Conservation (phyloP, 2,329 filamentous ascomycete species). For the Trichoderma koningiopsis region DNA sequence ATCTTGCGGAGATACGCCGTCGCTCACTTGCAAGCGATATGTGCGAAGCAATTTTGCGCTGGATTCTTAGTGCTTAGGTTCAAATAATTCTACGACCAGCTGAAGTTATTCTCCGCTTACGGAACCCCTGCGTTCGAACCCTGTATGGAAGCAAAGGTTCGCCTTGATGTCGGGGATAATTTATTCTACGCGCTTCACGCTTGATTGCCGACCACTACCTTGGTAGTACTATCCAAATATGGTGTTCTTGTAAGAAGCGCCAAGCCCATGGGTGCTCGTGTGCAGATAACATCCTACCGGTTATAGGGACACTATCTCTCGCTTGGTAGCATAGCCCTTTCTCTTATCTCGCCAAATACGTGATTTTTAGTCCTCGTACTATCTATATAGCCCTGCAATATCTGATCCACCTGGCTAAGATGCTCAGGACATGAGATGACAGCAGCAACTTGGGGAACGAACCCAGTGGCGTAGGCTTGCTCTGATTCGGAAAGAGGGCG, state of each 20-base stretch:
- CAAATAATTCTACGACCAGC: neutral
- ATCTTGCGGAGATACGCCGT: neutral
- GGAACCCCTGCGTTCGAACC: neutral
- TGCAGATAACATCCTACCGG: neutral
- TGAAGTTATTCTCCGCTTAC: neutral
- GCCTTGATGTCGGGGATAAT: neutral
- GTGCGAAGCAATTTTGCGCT: neutral
- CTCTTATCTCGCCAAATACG: neutral
- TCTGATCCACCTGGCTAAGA: neutral
- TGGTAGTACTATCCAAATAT: no score
- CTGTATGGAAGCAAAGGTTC: neutral
- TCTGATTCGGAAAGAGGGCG: neutral
- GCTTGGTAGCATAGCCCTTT: neutral
- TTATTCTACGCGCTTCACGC: neutral
- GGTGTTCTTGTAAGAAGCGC: neutral
- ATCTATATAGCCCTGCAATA: neutral
- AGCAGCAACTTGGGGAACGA: neutral
- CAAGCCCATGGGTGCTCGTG: neutral
- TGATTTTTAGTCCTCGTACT: neutral
- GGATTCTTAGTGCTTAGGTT: neutral
- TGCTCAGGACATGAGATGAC: neutral
- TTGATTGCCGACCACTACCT: neutral
- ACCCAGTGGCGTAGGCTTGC: neutral
- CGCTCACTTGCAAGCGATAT: neutral
- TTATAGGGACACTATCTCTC: neutral